Percentiles rank a stretch among this genome's conserved stretches.
Evolutionary conservation across 129 eudicot species (phyloP).

Genomic region (Artemisia annua): DNA sequence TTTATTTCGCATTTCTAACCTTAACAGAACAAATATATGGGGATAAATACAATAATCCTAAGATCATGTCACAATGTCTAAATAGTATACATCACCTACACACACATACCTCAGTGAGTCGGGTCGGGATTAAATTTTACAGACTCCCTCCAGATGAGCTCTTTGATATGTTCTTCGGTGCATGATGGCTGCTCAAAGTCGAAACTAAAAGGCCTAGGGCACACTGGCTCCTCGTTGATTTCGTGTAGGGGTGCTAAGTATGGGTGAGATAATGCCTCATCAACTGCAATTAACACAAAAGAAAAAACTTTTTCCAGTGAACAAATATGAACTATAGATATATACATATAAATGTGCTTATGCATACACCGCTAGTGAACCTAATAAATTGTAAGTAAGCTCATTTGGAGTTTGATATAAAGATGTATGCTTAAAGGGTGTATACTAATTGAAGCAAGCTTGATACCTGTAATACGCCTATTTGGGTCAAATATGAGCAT

Average conservation of each 20-base stretch:
- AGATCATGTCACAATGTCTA: slow-evolving; percentile 10
- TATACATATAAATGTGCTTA: not conserved
- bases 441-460: not conserved
- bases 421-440: not conserved
- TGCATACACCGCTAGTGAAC: not conserved
- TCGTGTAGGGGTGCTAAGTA: slow-evolving; percentile 23
- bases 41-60: slow-evolving; percentile 6
- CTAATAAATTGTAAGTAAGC: not conserved
- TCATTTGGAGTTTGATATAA: not conserved
- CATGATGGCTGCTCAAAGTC: slow-evolving; percentile 27
- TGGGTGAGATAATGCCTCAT: slow-evolving; percentile 28
- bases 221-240: slow-evolving; percentile 26
- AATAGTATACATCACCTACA: slow-evolving; percentile 5
- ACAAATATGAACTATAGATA: not conserved
- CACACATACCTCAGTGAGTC: slow-evolving; percentile 12
- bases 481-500: slow-evolving; percentile 83
- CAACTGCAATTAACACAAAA: slow-evolving; percentile 12
- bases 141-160: slow-evolving; percentile 21
- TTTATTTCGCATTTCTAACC: slow-evolving; percentile 23
- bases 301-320: not conserved
- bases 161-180: slow-evolving; percentile 23
- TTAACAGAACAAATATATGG: slow-evolving; percentile 27
- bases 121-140: slow-evolving; percentile 15
- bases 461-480: slow-evolving; percentile 69
- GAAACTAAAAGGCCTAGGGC: slow-evolving; percentile 19